Evolutionary conservation across 805 yeast species (phyloP), one percentile per base, ranked within the genome.

Genomic region (Ogataea methylovora): DNA sequence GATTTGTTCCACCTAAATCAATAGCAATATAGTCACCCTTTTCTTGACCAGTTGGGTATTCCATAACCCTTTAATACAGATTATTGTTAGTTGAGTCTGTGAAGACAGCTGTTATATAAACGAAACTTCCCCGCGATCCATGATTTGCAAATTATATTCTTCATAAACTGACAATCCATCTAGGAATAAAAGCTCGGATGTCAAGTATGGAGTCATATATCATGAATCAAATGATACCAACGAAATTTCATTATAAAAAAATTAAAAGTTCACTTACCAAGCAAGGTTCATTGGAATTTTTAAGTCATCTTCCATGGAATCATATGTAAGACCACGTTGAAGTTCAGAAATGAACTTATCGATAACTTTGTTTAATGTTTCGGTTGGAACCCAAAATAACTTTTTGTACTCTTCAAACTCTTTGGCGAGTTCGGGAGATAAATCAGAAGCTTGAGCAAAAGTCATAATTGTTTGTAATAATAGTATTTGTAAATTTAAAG

Each of bases 1-100:
- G 61, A 58, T 74, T 73, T 38, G 80, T 74, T 49, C 80, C 80
- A 45, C 80, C 80, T 44, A 74, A 61, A 57, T 74, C 80, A 40
- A 74, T 69, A 26, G 79, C 79, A 45, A 74, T 53, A 52, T 64
- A 73, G 49, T 73, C 75, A 36, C 80, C 80, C 20, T 66, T 69
- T 48, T 74, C 80, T 33, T 65, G 55, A 39, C 79, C 79, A 34
- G 71, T 65, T 31, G 80, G 80, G 48, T 62, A 70, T 37, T 71
- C 77, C 62, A 73, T 57, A 30, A 73, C 78, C 34, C 33, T 30
- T n/a, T 12, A 22, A 4, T n/a, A n/a, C n/a, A n/a, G n/a, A n/a
- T n/a, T n/a, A n/a, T n/a, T n/a, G n/a, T n/a, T n/a, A n/a, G n/a
- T n/a, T n/a, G n/a, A n/a, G n/a, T n/a, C n/a, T n/a, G n/a, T n/a